A percentile compares a stretch with the other conserved stretches of the same genome.
Conservation (phyloP, 805 yeast genomes). For the Hanseniaspora hatyaiensis region DNA sequence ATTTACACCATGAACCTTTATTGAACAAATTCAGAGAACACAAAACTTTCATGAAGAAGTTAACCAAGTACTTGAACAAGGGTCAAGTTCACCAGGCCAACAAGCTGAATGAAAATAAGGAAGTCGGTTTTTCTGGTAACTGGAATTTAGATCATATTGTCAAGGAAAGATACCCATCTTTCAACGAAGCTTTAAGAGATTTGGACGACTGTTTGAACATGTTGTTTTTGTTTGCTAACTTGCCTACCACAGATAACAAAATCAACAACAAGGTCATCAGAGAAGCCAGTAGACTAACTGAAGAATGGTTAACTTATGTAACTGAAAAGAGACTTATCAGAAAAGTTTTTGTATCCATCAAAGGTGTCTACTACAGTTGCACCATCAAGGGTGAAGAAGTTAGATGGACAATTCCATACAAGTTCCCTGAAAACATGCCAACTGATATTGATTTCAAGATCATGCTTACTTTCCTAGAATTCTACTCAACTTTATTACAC, state of each 20-base stretch:
- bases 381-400: slow-evolving; percentile 80
- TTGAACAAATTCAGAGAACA: slow-evolving; percentile 86
- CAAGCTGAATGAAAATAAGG: slow-evolving; percentile 66
- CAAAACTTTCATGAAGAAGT: slow-evolving; percentile 83
- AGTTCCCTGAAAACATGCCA: slow-evolving; percentile 92
- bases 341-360: slow-evolving; percentile 89
- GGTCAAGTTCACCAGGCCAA: slow-evolving; percentile 87
- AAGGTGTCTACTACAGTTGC: slow-evolving; percentile 94
- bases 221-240: slow-evolving; percentile 83
- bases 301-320: slow-evolving; percentile 91
- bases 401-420: slow-evolving; percentile 93
- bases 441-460: slow-evolving; percentile 88
- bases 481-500: slow-evolving; percentile 82
- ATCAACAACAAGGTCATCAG: slow-evolving; percentile 71
- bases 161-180: slow-evolving; percentile 91
- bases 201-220: slow-evolving; percentile 90
- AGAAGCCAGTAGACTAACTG: slow-evolving; percentile 75
- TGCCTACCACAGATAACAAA: slow-evolving; percentile 77
- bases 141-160: slow-evolving; percentile 82
- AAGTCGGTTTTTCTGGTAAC: slow-evolving; percentile 31
- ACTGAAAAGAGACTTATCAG: slow-evolving; percentile 71
- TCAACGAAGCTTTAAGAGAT: slow-evolving; percentile 83
- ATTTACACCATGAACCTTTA: slow-evolving; percentile 88
- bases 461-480: slow-evolving; percentile 93
- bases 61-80: slow-evolving; percentile 78